Base-by-base conservation (phyloP, 169 alveolate species). In the Eimeria necatrix region DNA sequence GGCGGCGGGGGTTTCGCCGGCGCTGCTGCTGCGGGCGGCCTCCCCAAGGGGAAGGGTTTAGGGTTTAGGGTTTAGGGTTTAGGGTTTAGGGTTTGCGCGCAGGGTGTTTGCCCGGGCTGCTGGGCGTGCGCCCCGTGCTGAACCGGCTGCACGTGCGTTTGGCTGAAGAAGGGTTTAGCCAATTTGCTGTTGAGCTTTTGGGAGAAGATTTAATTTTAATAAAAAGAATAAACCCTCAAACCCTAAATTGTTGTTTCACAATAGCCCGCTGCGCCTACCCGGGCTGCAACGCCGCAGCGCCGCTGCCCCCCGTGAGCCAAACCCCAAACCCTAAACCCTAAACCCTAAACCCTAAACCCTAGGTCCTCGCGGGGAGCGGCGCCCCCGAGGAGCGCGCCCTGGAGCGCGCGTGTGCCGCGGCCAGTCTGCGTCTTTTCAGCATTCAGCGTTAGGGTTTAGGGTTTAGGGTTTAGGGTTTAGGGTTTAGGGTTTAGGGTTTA, bases 111-210 rank as follows among this genome's bases (percentile, higher is more conserved):
- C 94, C 96, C 20, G 99, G 98, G 14, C 87, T 98, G 60, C 88
- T 97, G 94, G 87, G 95, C 59, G 98, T 97, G 4, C 95, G 98
- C 85, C 96, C 97, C 32, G 91, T 95, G 26, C 76, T 98, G 18
- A 98, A 98, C 90, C 74, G 94, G 68, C 78, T 98, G 64, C 98
- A 98, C 64, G 94, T 93, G 46, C 96, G 96, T 64, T 52, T 96
- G 84, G 96, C 96, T n/a, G 88, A 52, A 16, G 93, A 84, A 76
- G 98, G 97, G 0, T 97, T 87, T 68, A 86, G 52, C 52, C 97
- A 97, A 24, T 73, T 96, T 7, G 74, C 90, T 48, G 95, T 94
- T 9, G 96, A 90, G 71, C 49, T 84, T 68, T 26, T 74, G 10
- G 49, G 95, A 9, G 96, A 94, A n/a, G 97, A 97, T 48, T 70